These are phyloP conservation scores for Pseudozyma sp. DNA, from an alignment of 1,284 basidiomycete genomes.

Conservation along the genomic window DNA sequence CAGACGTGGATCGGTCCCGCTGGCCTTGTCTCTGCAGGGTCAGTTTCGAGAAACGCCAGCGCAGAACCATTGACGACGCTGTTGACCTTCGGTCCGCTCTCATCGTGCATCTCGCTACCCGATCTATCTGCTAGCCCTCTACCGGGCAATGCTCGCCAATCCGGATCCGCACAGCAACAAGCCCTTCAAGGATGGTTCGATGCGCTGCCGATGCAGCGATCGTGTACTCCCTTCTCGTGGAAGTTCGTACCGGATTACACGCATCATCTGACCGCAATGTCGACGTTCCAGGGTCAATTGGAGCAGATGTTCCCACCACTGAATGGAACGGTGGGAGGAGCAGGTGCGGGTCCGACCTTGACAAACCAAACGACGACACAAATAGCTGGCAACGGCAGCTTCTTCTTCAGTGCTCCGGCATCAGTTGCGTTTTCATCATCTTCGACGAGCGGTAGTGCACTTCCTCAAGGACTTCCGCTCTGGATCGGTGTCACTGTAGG, in stretches of 20 bases:
- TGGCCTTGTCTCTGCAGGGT: neutral
- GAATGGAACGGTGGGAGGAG: neutral
- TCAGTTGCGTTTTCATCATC: neutral
- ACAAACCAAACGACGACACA: too few species aligned
- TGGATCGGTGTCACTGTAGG: conserved; percentile 25
- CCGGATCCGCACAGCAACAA: conserved; percentile 2
- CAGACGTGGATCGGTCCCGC: neutral
- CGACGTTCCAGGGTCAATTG: conserved; percentile 14
- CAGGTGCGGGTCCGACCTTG: neutral
- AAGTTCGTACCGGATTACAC: conserved; percentile 23
- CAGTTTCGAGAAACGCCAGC: neutral
- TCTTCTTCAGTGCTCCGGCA: neutral
- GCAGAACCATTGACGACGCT: conserved; percentile 3
- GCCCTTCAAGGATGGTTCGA: conserved; percentile 14
- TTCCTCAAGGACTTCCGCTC: conserved; percentile 13
- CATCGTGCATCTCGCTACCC: conserved; percentile 29
- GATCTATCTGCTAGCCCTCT: neutral
- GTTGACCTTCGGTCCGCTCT: conserved; percentile 30
- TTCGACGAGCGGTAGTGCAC: neutral
- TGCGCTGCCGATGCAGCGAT: conserved; percentile 2
- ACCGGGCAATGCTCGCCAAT: neutral
- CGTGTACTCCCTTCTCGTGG: conserved; percentile 20
- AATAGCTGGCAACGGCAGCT: neutral
- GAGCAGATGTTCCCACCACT: conserved; percentile 8
- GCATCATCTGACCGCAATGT: conserved; percentile 11